Conservation (phyloP, 768 basidiomycete genomes). For the Mycena metata region DNA sequence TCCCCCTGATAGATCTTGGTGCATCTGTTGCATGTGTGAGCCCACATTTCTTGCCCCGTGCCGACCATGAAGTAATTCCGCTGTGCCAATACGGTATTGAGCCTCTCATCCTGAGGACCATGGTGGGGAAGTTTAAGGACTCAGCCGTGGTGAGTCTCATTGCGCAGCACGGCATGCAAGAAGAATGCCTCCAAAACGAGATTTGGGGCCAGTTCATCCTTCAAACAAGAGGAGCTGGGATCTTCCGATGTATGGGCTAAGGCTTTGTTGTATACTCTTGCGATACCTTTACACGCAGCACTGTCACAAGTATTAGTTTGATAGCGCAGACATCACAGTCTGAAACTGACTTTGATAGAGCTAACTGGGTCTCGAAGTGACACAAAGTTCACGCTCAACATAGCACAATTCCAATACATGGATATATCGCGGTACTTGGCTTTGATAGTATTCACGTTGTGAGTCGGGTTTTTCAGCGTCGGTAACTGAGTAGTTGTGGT, state of each 20-base stretch:
- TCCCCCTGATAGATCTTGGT: conserved; percentile 11
- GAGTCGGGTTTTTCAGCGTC: background rate
- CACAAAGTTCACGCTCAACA: conserved; percentile 5
- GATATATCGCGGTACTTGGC: background rate
- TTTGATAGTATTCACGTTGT: conserved; percentile 11
- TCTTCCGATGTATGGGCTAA: background rate
- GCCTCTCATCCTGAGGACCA: conserved; percentile 4
- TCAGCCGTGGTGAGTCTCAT: too few species aligned
- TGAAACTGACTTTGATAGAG: background rate
- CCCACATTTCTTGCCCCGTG: conserved; percentile 28
- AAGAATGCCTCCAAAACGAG: too few species aligned
- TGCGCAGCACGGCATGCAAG: too few species aligned
- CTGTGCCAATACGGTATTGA: background rate
- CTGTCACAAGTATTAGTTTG: too few species aligned
- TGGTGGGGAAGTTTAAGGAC: too few species aligned
- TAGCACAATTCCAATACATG: background rate
- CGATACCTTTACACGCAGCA: too few species aligned
- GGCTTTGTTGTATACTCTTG: background rate
- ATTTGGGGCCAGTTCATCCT: too few species aligned
- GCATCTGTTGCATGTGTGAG: conserved; percentile 19
- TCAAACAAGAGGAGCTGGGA: too few species aligned
- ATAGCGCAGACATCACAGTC: too few species aligned
- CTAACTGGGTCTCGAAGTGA: background rate
- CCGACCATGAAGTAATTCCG: too few species aligned
- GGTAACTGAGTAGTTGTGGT: conserved; percentile 15